phyloP scores from a whole-genome alignment of 306 rosid species.

The Datisca glomerata region DNA sequence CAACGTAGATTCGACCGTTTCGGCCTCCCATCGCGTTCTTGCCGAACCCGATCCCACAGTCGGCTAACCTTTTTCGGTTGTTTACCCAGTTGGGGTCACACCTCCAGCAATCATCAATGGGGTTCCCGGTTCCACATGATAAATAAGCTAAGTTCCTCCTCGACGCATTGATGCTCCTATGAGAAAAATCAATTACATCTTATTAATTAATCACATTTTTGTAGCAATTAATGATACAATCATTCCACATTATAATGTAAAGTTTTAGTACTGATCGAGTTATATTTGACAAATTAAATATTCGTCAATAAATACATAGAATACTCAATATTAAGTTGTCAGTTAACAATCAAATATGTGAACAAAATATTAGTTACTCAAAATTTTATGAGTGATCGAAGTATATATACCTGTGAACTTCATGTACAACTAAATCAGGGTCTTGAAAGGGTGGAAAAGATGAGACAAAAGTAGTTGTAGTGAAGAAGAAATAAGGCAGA shows the following conservation, averaged over 20 bases:
- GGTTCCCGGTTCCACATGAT: constrained; percentile 74
- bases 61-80: constrained; percentile 67
- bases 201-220: background rate
- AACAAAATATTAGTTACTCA: too few relatives aligned
- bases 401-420: constrained; percentile 52
- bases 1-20: constrained; percentile 51
- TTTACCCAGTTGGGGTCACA: constrained; percentile 64
- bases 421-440: constrained; percentile 56
- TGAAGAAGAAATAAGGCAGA: constrained; percentile 9
- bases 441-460: constrained; percentile 30
- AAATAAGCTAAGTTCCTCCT: constrained; percentile 66
- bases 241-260: too few relatives aligned
- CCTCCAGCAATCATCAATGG: constrained; percentile 89
- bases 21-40: constrained; percentile 71
- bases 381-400: too few relatives aligned
- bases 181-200: background rate
- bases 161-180: constrained; percentile 59
- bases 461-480: constrained; percentile 17
- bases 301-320: too few relatives aligned
- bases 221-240: too few relatives aligned
- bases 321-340: too few relatives aligned
- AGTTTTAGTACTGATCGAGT: too few relatives aligned
- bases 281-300: too few relatives aligned
- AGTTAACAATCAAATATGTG: too few relatives aligned
- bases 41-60: constrained; percentile 83